These are phyloP conservation scores for Ceratocystis colombiana DNA, from an alignment of 2,329 filamentous ascomycete species.

Conservation along the genomic window DNA sequence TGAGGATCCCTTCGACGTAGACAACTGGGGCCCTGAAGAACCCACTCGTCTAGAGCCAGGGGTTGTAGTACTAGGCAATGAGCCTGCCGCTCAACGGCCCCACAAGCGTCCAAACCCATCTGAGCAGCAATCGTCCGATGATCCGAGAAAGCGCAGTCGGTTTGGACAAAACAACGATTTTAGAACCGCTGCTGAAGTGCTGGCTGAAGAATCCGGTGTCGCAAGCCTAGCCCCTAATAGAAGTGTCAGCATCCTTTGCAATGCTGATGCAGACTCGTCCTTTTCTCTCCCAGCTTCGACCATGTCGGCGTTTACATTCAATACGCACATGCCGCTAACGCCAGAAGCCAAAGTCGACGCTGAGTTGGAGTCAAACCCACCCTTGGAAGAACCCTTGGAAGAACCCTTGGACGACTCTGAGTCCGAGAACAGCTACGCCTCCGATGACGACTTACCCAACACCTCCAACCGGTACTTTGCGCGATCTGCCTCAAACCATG, in stretches of 20 bases:
- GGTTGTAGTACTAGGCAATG: background rate
- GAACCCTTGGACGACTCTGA: too few relatives aligned
- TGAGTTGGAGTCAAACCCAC: too few relatives aligned
- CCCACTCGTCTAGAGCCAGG: background rate
- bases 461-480: too few relatives aligned
- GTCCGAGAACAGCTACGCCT: too few relatives aligned
- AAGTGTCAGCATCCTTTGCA: background rate
- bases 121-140: background rate
- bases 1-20: constrained; percentile 2
- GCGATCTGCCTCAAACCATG: too few relatives aligned
- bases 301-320: too few relatives aligned
- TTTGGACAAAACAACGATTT: background rate
- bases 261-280: background rate
- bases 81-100: background rate
- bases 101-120: background rate
- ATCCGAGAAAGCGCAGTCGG: background rate
- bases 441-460: too few relatives aligned
- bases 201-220: background rate
- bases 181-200: background rate
- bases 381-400: too few relatives aligned
- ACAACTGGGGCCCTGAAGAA: background rate
- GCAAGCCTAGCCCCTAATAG: background rate
- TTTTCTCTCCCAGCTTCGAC: too few relatives aligned
- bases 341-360: too few relatives aligned
- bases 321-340: too few relatives aligned